Base-by-base conservation (phyloP, 208 protist species). In the Trypanosomatidae sp. region DNA sequence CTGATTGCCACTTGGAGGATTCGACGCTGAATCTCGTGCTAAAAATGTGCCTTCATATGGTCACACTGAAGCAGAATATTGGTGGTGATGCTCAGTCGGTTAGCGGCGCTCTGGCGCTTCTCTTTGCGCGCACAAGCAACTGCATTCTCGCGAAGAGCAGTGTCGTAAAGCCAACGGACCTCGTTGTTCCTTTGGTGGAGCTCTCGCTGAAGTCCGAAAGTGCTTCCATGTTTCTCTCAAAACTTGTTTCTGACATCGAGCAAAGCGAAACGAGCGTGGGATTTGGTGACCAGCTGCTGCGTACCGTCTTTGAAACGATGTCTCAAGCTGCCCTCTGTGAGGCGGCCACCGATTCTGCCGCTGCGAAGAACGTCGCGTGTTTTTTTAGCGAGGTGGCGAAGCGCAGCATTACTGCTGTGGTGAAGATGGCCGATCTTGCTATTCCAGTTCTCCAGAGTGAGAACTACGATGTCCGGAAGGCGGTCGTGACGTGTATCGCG, bases 401-500 rank as follows among this genome's bases (percentile, higher is more conserved):
- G 73, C 86, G 83, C 62, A 88, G 89, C 74, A 83, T 97, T n/a
- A 95, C 88, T 69, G 87, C 91, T 33, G 86, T 87, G 50, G 79
- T 87, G 47, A 85, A 86, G 56, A 88, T 93, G 78, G 53, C 85
- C 3, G 74, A 91, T 15, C 43, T 86, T 1, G 79, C 95, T 70
- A 62, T 89, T 25, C 83, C 87, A 28, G 86, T 82, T 7, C 69
- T 95, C 41, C 81, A 91, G 50, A 91, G 89, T 69, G 92, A 97
- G 69, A 97, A 80, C 66, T 94, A 97, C 67, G 92, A 97, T 55
- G 62, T 97, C 39, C 83, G 92, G 6, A 97, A 97, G 73, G 82
- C 90, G 6, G 86, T 87, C 22, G 81, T 97, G 43, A 95, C 92
- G 33, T 93, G 84, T 62, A 73, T 95, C 47, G 84, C 89, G 17